These are phyloP conservation scores for Trametes coccinea DNA, from an alignment of 768 basidiomycete genomes.

Conservation along the genomic window DNA sequence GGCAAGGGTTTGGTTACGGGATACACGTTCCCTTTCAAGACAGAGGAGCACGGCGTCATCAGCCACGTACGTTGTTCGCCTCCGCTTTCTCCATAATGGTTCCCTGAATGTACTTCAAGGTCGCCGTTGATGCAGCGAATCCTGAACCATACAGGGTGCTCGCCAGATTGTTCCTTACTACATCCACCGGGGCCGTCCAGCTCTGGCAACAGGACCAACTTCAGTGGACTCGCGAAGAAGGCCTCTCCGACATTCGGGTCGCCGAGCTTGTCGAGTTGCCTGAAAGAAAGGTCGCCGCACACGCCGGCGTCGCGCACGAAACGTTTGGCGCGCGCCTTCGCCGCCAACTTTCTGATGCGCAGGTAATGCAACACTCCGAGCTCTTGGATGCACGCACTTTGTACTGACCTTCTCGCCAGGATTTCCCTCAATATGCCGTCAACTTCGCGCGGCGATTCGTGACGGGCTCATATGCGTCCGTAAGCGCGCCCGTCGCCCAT, in stretches of 20 bases:
- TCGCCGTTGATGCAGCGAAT: constrained; percentile 53
- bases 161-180: constrained; percentile 55
- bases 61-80: constrained; percentile 49
- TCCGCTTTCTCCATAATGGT: neutral
- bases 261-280: constrained; percentile 81
- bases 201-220: constrained; percentile 63
- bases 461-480: constrained; percentile 63
- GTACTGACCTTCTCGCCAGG: constrained; percentile 38
- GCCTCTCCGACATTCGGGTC: constrained; percentile 59
- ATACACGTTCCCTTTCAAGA: constrained; percentile 66
- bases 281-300: constrained; percentile 46
- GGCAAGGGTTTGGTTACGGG: constrained; percentile 50
- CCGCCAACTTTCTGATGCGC: constrained; percentile 60
- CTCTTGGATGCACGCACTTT: neutral
- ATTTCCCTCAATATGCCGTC: constrained; percentile 67
- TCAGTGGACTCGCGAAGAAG: constrained; percentile 83
- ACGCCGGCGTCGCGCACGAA: constrained; percentile 42
- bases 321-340: constrained; percentile 49
- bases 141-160: constrained; percentile 38
- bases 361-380: constrained; percentile 42
- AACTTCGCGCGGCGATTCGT: constrained; percentile 72
- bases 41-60: constrained; percentile 65
- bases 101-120: constrained; percentile 35
- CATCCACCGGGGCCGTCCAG: constrained; percentile 76
- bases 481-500: constrained; percentile 38